phyloP scores from a whole-genome alignment of 345 rosid species.

The Abelmoschus esculentus region DNA sequence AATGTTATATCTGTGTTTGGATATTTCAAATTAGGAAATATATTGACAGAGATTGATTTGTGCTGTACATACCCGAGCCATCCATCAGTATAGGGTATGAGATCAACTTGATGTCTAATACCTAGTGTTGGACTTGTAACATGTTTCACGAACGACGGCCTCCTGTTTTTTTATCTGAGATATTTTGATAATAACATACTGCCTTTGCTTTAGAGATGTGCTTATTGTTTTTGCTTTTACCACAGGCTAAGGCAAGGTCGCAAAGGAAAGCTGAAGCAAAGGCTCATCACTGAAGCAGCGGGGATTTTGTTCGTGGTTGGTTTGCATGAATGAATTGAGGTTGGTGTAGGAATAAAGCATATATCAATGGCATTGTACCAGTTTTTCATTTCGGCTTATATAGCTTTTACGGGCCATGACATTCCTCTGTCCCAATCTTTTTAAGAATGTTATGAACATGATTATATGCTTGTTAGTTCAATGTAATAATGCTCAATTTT shows the following conservation, averaged over 20 bases:
- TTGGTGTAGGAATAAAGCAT: conserved; percentile 28
- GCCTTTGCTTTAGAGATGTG: background rate
- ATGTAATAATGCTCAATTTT: conserved; percentile 12
- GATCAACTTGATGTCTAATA: background rate
- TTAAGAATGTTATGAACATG: background rate
- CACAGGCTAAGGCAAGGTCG: conserved; percentile 52
- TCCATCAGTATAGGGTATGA: background rate
- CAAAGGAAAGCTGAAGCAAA: conserved; percentile 50
- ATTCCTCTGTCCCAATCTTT: background rate
- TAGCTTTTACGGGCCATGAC: conserved; percentile 9
- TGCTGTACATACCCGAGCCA: background rate
- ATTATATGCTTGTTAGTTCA: conserved; percentile 9
- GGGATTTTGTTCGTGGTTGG: conserved; percentile 11
- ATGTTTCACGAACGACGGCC: background rate
- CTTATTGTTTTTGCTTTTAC: background rate
- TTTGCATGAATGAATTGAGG: conserved; percentile 12
- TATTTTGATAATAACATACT: background rate
- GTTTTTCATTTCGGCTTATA: conserved; percentile 9
- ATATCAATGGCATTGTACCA: conserved; percentile 5
- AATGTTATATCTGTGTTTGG: background rate
- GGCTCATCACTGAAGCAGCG: conserved; percentile 40
- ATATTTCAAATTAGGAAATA: background rate
- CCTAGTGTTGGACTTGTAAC: background rate
- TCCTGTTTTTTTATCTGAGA: background rate
- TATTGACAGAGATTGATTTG: background rate